phyloP scores from a whole-genome alignment of 305 asterid species.

The Solanum hybrid region DNA sequence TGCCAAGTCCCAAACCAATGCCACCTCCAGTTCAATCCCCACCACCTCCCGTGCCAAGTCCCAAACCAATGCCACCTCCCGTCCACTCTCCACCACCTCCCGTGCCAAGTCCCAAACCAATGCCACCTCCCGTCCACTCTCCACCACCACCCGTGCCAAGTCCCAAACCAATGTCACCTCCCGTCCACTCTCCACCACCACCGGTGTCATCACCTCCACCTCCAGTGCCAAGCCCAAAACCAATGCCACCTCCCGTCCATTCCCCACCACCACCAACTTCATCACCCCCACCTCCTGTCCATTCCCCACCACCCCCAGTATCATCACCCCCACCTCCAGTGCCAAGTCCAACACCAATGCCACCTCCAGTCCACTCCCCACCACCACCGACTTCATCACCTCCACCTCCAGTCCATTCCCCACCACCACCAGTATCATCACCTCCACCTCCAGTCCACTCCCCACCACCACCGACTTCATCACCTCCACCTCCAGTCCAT shows the following conservation, averaged over 20 bases:
- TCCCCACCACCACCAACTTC: not conserved
- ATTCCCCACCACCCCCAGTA: not conserved
- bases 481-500: not conserved
- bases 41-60: constrained; percentile 4
- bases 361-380: not conserved
- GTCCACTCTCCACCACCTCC: not conserved
- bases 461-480: not conserved
- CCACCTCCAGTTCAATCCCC: not conserved
- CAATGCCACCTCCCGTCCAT: not conserved
- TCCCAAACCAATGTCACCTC: not conserved
- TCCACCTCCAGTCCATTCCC: not conserved
- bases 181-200: constrained; percentile 11
- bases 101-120: not conserved
- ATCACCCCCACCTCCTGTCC: not conserved
- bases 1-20: not conserved
- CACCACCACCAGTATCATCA: constrained; percentile 1
- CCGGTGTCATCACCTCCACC: constrained; percentile 8
- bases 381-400: constrained; percentile 4
- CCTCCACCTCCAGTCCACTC: not conserved
- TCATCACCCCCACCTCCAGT: constrained; percentile 4
- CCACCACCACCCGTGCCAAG: constrained; percentile 7
- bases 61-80: not conserved
- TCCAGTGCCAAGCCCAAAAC: not conserved
- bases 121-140: not conserved
- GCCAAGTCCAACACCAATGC: not conserved